Base-by-base conservation (phyloP, 2,329 filamentous ascomycete genomes). In the Colletotrichum trifolii region DNA sequence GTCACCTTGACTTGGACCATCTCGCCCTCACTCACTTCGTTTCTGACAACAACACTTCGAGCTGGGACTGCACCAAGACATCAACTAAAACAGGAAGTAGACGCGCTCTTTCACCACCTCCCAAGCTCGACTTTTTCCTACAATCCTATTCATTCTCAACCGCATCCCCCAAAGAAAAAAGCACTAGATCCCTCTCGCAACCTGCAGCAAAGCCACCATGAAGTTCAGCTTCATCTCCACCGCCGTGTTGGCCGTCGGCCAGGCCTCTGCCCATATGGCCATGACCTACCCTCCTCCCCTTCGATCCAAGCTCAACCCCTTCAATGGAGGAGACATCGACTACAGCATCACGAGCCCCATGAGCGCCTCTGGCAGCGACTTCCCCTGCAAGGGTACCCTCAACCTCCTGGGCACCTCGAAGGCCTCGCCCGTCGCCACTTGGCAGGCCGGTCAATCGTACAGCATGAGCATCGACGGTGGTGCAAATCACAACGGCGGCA, bases 311-410 rank as follows among this genome's bases (percentile, higher is more conserved):
- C 76, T 74, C 75, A 87, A 87, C 78, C 78, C 81, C 52, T 76
- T 81, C 71, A 71, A 73, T 65, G 71, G 72, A 60, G 76, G 83
- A 59, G 43, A 43, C 36, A 83, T 87, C 73, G 91, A 94, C 79
- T 93, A 91, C 80, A 86, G 85, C 70, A 92, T 93, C 80, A 92
- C 88, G 40, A 82, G 83, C 13, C 92, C 92, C 3, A 83, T 96
- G 52, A 73, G 78, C 2, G 73, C 81, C 17, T 80, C 82, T 65
- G 89, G 90, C 34, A 81, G 82, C 64, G 85, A 94, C 77, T 96
- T 87, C 75, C 90, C 92, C 6, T 96, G 92, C 85, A 94, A 94
- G 81, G 89, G 89, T 69, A 82, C 82, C 74, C 80, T 84, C 54
- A 75, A 73, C 53, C 77, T 84, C 48, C 70, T 87, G 39, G 84